Base-by-base conservation (phyloP, 306 rosid genomes). In the Quercus alba region DNA sequence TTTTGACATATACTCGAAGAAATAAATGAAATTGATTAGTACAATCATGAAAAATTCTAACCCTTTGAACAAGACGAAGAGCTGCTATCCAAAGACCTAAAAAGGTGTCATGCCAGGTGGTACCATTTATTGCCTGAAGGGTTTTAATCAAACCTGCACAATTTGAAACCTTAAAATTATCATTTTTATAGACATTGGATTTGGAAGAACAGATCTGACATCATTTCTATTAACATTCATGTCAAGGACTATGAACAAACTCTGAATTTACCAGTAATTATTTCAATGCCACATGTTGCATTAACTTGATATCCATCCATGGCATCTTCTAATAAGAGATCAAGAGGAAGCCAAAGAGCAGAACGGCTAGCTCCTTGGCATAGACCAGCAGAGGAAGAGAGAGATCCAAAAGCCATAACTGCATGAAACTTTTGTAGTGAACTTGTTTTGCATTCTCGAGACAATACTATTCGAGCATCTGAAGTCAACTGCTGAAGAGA, bases 301-400 rank as follows among this genome's bases (percentile, higher is more conserved):
- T 92, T 92, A 66, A 90, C 97, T 89, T 91, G 92, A 88, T 93
- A 95, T 81, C 96, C 97, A 82, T 95, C 98, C 98, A 95, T 91
- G 78, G 97, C 92, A 84, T 95, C 99, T 93, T 95, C 99, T 75
- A 95, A 76, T 75, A 88, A 91, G 46, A 95, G 87, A 83, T 95
- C 99, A 73, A 95, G 97, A 56, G 98, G 99, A 91, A 93, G 92
- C 98, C 99, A 95, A 83, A 93, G 84, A 81, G 94, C 96, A 71
- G 99, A 90, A 82, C 79, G 87, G 80, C 88, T 87, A 68, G 90
- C 88, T 75, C 98, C 95, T 38, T 90, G 91, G 81, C 93, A 86
- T 63, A 89, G 86, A 72, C 97, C 85, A 58, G 95, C 88, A 69
- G 94, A 90, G 68, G 97, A 86, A 85, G 91, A 83, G 80, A 90